These are phyloP conservation scores for Stentor roeselii DNA, from an alignment of 73 alveolate genomes.

Conservation along the genomic window DNA sequence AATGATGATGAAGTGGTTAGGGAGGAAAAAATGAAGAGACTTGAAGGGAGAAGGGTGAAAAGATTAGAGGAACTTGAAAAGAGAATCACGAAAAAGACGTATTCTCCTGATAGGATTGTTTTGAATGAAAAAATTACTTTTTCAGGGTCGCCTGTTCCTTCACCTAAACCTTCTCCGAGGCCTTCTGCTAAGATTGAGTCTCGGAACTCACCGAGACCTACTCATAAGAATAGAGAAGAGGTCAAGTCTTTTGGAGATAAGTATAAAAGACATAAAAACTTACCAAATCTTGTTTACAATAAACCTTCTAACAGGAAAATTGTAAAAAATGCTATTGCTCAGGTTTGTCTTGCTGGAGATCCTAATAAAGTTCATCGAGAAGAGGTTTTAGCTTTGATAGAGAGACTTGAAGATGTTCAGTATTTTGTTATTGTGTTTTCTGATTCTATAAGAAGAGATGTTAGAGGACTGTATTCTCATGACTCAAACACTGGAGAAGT, in stretches of 20 bases:
- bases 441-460: constrained; percentile 14
- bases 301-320: constrained; percentile 50
- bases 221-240: neutral
- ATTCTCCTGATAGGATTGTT: neutral
- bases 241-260: neutral
- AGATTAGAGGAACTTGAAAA: constrained; percentile 12
- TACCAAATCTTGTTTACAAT: constrained; percentile 26
- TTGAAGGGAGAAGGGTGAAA: neutral
- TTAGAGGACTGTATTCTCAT: constrained; percentile 19
- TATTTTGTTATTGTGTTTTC: constrained; percentile 13
- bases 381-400: constrained; percentile 33
- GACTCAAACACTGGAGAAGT: constrained; percentile 20
- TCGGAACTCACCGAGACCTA: neutral
- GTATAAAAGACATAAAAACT: constrained; percentile 5
- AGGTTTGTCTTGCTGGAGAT: constrained; percentile 65
- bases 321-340: constrained; percentile 56
- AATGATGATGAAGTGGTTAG: neutral
- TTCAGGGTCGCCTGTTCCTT: neutral
- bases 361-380: constrained; percentile 47
- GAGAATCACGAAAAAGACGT: neutral
- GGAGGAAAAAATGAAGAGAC: neutral
- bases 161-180: neutral
- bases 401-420: constrained; percentile 25
- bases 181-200: neutral
- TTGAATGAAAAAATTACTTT: neutral